Conservation (phyloP, 495 filamentous ascomycete species). For the Talaromyces borbonicus region DNA sequence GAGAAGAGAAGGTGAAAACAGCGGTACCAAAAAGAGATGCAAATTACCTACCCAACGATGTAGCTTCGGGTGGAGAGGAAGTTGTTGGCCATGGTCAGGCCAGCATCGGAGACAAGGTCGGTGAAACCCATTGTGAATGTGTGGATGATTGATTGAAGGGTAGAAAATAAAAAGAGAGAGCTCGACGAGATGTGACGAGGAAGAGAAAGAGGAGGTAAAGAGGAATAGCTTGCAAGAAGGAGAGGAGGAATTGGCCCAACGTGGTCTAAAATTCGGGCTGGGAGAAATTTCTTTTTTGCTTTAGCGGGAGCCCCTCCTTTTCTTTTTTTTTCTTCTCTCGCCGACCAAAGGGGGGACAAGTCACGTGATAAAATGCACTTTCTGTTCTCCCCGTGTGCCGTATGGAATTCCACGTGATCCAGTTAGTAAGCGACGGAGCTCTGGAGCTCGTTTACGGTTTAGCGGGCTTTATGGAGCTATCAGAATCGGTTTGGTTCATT, state of each 20-base stretch:
- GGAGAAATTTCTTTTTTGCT: slow-evolving; percentile 24
- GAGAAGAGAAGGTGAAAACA: slow-evolving; percentile 5
- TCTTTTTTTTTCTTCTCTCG: too few relatives aligned
- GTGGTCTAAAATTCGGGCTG: slow-evolving; percentile 14
- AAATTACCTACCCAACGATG: slow-evolving; percentile 68
- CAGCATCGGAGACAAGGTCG: slow-evolving; percentile 80
- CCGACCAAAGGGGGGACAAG: not conserved
- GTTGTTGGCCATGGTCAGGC: slow-evolving; percentile 79
- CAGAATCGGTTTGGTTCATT: slow-evolving; percentile 4
- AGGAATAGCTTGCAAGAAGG: too few relatives aligned
- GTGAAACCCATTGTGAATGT: slow-evolving; percentile 81
- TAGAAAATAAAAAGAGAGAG: slow-evolving; percentile 9
- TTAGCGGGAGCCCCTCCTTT: slow-evolving; percentile 9
- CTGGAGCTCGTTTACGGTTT: not conserved
- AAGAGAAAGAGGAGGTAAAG: slow-evolving; percentile 19
- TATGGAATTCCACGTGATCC: not conserved
- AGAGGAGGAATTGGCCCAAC: slow-evolving; percentile 8
- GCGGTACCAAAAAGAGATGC: slow-evolving; percentile 11
- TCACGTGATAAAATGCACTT: too few relatives aligned
- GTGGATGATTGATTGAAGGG: slow-evolving; percentile 14
- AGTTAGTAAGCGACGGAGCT: not conserved
- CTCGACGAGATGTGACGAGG: slow-evolving; percentile 15
- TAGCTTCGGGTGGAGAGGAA: slow-evolving; percentile 88
- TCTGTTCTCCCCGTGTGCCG: not conserved
- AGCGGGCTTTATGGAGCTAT: too few relatives aligned